Evolutionary conservation across 2,329 filamentous ascomycete species (phyloP), one percentile per base, ranked within the genome.

Genomic region (Ophiostoma himal-ulmi): DNA sequence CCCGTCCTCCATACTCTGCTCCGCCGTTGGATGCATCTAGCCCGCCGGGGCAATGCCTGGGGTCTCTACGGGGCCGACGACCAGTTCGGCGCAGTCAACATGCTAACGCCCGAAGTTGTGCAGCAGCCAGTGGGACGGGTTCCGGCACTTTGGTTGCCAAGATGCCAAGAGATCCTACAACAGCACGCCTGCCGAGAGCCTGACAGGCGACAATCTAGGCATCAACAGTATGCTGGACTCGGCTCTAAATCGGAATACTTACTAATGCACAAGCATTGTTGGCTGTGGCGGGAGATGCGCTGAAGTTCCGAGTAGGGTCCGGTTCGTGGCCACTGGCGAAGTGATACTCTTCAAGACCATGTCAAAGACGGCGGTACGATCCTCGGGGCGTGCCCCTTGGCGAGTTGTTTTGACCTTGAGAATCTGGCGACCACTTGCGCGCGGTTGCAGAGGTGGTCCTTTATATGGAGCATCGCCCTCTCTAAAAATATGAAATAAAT

Each of bases 51-150:
- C 48, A 75, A 73, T 68, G 74, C 74, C 6, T 85, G 83, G 84
- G 83, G 83, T 2, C 14, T 85, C 4, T 84, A 83, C 69, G 60
- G 67, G 14, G 44, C 20, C 34, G 82, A 84, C 75, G 79, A 82
- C 68, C 83, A 86, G 64, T 72, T 81, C n/a, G 85, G 84, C n/a
- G 81, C 83, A 71, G 78, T 83, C 14, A 80, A 79, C 1, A 80
- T 84, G 7, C 79, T 88, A 41, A 87, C 85, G 0, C 82, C 84
- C 0, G 79, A 84, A 1, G 77, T 83, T 1, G 69, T 70, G 66
- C 20, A 77, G 76, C 66, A 77, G 74, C 26, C 78, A 80, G 44
- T 80, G 79, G 79, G 79, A 81, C 66, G 80, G 79, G 1, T 78
- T 81, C 70, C 71, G 79, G 26, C 79, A 81, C n/a, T 68, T 68